Conservation (phyloP, 257 asterid species). For the Vinca minor region DNA sequence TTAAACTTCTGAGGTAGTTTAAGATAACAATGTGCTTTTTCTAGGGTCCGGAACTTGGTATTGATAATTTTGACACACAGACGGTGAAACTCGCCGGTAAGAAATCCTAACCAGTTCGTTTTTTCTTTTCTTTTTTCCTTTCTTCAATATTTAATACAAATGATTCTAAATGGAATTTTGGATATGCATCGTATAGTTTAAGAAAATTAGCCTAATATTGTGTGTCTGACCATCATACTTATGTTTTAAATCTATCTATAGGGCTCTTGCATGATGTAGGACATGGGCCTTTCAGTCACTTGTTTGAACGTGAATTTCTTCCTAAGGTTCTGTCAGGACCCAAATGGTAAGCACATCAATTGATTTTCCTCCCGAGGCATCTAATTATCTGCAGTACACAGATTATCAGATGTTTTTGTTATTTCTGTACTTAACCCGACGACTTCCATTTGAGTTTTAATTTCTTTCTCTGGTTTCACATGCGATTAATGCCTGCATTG, state of each 20-base stretch:
- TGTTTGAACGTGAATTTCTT: slow-evolving; percentile 88
- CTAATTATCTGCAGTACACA: no score
- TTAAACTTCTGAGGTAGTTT: slow-evolving; percentile 4
- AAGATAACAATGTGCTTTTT: slow-evolving; percentile 12
- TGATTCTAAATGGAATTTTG: no score
- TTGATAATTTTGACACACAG: slow-evolving; percentile 64
- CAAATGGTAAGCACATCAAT: slow-evolving; percentile 47
- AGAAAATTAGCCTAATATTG: background rate
- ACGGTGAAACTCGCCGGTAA: slow-evolving; percentile 92
- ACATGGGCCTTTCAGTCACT: slow-evolving; percentile 95
- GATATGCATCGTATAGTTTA: background rate
- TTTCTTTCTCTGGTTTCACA: no score
- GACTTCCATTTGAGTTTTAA: no score
- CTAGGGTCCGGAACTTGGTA: slow-evolving; percentile 85
- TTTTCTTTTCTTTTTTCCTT: no score
- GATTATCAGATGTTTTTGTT: no score
- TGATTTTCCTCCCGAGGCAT: background rate
- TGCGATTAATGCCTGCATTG: no score
- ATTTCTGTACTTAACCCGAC: no score
- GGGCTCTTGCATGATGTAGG: slow-evolving; percentile 95
- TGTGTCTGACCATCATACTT: no score
- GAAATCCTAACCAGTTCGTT: slow-evolving; percentile 4
- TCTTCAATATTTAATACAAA: background rate
- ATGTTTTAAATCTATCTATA: slow-evolving; percentile 23
- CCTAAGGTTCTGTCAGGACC: slow-evolving; percentile 51